Evolutionary conservation across 2,329 filamentous ascomycete species (phyloP).

Genomic region (Paraconiothyrium brasiliense): DNA sequence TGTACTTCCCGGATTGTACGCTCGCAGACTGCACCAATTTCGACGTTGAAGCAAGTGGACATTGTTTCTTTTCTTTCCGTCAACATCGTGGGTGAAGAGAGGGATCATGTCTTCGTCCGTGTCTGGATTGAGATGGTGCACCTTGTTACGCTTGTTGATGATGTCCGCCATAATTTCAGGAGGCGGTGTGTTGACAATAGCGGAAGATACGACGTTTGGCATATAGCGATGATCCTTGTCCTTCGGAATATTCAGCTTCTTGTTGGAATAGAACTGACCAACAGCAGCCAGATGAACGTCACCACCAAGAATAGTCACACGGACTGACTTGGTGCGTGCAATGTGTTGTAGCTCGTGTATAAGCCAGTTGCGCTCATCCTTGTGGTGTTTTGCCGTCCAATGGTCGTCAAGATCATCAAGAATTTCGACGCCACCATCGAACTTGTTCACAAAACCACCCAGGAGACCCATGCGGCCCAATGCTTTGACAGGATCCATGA

Average conservation of each 20-base stretch:
- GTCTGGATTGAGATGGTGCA: constrained; percentile 70
- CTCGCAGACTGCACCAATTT: constrained; percentile 94
- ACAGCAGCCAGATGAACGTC: constrained; percentile 93
- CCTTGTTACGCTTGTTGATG: constrained; percentile 89
- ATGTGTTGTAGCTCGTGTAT: constrained; percentile 93
- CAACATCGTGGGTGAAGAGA: constrained; percentile 87
- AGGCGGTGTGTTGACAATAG: constrained; percentile 91
- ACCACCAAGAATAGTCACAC: constrained; percentile 90
- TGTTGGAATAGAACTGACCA: constrained; percentile 94
- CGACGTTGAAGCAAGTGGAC: constrained; percentile 86
- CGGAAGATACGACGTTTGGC: constrained; percentile 92
- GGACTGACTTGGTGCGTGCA: constrained; percentile 89
- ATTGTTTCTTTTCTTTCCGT: constrained; percentile 90
- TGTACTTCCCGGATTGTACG: constrained; percentile 81
- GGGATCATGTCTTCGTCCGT: constrained; percentile 98
- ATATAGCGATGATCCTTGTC: constrained; percentile 96
- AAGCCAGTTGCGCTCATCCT: constrained; percentile 84
- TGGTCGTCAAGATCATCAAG: constrained; percentile 94
- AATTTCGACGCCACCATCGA: constrained; percentile 91
- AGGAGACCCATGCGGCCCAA: constrained; percentile 83
- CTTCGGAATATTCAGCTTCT: constrained; percentile 76
- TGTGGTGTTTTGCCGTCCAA: constrained; percentile 96
- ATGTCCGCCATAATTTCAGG: constrained; percentile 89
- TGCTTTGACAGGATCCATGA: constrained; percentile 90
- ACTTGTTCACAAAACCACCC: constrained; percentile 82